A percentile compares a stretch with the other conserved stretches of the same genome.
Conservation (phyloP, 2,329 filamentous ascomycete species). For the Cladosporium velox region DNA sequence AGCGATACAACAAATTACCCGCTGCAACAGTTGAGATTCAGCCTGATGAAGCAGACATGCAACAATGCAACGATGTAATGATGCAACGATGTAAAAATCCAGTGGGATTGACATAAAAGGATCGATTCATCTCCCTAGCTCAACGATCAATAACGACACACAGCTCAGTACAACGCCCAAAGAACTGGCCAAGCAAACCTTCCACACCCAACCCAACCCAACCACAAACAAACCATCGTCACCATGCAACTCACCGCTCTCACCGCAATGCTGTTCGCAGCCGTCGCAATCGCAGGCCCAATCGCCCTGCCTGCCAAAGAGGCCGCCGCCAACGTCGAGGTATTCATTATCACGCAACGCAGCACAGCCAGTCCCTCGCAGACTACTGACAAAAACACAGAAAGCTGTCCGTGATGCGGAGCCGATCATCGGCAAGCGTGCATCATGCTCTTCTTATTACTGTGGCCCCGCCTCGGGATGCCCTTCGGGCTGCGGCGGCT, state of each 20-base stretch:
- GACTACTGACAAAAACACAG: neutral
- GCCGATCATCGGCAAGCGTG: neutral
- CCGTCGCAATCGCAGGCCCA: constrained; percentile 4
- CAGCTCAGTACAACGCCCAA: neutral
- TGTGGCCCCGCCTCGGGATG: constrained; percentile 4
- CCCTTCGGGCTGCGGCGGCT: neutral
- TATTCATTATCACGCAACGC: neutral
- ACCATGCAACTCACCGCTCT: constrained; percentile 3
- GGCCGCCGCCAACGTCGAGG: neutral
- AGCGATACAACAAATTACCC: neutral
- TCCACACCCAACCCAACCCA: neutral
- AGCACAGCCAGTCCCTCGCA: neutral
- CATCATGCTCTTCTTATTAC: neutral
- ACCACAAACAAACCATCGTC: neutral
- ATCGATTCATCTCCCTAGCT: neutral
- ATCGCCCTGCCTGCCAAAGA: neutral
- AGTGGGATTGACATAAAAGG: neutral
- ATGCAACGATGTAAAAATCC: neutral
- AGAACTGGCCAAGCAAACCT: neutral
- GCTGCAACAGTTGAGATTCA: neutral
- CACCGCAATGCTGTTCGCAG: constrained; percentile 9
- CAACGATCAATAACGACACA: neutral
- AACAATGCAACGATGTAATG: neutral
- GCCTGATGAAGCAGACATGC: neutral
- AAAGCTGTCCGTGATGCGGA: constrained; percentile 7